Conservation (phyloP, 2,329 filamentous ascomycete species). For the Ramularia endophylla region DNA sequence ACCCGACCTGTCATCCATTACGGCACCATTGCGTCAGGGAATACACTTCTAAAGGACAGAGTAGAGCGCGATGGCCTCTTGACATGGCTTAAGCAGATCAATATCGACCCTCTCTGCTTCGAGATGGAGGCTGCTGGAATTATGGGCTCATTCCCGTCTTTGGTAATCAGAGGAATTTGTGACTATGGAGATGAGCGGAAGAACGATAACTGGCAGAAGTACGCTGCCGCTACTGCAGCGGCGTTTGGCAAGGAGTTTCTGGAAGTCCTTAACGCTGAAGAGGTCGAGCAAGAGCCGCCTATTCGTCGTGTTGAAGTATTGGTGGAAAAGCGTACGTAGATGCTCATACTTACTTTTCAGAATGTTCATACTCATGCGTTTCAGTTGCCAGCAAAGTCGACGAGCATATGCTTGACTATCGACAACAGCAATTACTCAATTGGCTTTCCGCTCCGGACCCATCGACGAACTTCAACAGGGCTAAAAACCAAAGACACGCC, state of each 20-base stretch:
- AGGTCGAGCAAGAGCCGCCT: not conserved
- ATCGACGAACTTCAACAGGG: constrained; percentile 14
- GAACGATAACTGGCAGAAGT: constrained; percentile 19
- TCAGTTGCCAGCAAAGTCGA: no score
- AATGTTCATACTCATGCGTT: no score
- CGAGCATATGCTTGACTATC: not conserved
- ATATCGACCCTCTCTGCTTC: constrained; percentile 7
- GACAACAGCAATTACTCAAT: constrained; percentile 5
- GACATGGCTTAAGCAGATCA: constrained; percentile 8
- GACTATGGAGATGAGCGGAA: constrained; percentile 22
- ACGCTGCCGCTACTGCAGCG: constrained; percentile 20
- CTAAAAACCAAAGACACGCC: constrained; percentile 14
- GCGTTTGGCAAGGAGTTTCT: constrained; percentile 19
- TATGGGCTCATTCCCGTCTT: constrained; percentile 19
- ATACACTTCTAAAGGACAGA: constrained; percentile 36
- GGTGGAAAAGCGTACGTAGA: no score
- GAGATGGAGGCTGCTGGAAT: constrained; percentile 23
- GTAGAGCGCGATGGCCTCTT: constrained; percentile 19
- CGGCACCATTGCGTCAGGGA: constrained; percentile 36
- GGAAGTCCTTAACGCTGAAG: not conserved
- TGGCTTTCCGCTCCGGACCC: constrained; percentile 19
- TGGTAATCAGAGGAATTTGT: constrained; percentile 23
- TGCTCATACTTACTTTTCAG: no score
- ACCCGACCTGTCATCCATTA: constrained; percentile 29
- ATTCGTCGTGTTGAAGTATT: no score